Evolutionary conservation across 2,329 filamentous ascomycete species (phyloP), one percentile per base, ranked within the genome.

Genomic region (Xylaria sp.): DNA sequence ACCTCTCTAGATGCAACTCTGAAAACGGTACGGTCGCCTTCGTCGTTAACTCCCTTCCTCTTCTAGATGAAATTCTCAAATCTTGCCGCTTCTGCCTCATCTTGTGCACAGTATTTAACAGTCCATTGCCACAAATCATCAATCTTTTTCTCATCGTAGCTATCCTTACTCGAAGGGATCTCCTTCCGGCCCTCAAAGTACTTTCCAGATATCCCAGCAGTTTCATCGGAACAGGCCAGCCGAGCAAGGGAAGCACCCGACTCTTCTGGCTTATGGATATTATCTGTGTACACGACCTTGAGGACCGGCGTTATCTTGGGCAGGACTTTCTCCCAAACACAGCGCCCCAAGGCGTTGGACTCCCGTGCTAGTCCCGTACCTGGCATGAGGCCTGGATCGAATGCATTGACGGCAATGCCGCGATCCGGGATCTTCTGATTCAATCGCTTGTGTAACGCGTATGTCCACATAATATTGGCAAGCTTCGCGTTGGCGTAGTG

Each of bases 121-220:
- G 83, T 86, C 84, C 83, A 86, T 28, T 75, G 61, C 82, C 82
- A 85, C 36, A 85, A 67, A 69, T 85, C 83, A 18, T 86, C 81
- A 73, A 86, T 84, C 72, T 84, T 83, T 28, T 61, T 70, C 73
- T 79, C 75, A 57, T 81, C 77, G 66, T 83, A 81, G 69, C 83
- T 86, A 46, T 78, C 80, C 23, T 74, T 73, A 69, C 83, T 84
- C 9, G 79, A 81, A 66, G 75, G 72, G 18, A 82, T 82, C 68
- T 78, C 71, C 69, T 78, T 79, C 48, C 58, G 69, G 0, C 78
- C 81, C 71, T 86, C 81, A 74, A 79, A 85, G 72, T 86, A 86
- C 50, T 75, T 76, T 0, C 80, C 83, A 61, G 74, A 81, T 1
- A 77, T 75, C 0, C 75, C 77, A 58, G 76, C 73, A 10, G 76